phyloP scores from a whole-genome alignment of 352 stramenopile genomes.

The Blastocystis sp. region DNA sequence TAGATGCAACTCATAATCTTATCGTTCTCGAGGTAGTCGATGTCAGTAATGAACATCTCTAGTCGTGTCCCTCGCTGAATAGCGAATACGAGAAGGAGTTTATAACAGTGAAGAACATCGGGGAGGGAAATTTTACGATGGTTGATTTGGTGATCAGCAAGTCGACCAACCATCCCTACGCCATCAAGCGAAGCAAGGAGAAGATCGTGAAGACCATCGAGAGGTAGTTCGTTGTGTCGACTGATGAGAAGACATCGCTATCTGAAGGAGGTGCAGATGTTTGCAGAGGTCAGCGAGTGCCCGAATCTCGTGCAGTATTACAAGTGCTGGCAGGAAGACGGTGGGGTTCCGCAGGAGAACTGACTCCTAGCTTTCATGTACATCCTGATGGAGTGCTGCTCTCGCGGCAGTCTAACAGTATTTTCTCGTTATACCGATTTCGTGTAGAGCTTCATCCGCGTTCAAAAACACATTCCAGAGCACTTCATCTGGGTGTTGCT shows the following conservation, averaged over 20 bases:
- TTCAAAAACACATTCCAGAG: not conserved
- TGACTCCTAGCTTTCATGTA: conserved; percentile 26
- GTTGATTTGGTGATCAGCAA: conserved; percentile 31
- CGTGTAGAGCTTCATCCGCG: not conserved
- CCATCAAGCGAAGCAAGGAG: conserved; percentile 38
- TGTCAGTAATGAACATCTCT: not conserved
- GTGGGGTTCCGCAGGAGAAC: not conserved
- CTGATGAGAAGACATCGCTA: not conserved
- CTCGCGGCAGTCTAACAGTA: not conserved
- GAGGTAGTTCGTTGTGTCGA: not conserved
- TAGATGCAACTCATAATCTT: not conserved
- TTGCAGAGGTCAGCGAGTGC: not conserved
- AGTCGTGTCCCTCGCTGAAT: not conserved
- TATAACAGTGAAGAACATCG: conserved; percentile 31
- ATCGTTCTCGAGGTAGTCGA: not conserved
- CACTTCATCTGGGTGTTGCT: not conserved
- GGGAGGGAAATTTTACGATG: conserved; percentile 44
- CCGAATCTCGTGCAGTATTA: conserved; percentile 52
- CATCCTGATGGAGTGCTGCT: conserved; percentile 38
- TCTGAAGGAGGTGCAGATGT: conserved; percentile 15
- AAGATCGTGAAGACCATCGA: conserved; percentile 4
- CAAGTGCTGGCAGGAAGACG: conserved; percentile 51
- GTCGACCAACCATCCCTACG: not conserved
- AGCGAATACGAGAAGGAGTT: conserved; percentile 47
- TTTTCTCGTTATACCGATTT: not conserved